Conservation (phyloP, 225 moss, liverwort and hornwort genomes). For the Marchantia polymorpha region DNA sequence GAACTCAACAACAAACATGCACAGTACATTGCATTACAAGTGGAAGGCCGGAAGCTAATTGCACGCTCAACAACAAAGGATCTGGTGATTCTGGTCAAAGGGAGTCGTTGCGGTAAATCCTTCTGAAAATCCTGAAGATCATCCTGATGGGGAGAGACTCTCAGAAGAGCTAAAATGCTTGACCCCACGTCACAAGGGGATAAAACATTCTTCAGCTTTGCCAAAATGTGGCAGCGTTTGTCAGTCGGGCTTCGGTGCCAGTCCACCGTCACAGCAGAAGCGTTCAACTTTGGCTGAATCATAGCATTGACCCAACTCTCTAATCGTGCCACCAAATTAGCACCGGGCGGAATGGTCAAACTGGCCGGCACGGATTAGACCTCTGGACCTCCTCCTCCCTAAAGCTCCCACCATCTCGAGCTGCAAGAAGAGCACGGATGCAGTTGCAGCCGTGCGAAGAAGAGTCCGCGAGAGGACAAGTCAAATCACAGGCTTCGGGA, state of each 20-base stretch:
- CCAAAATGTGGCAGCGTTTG: neutral
- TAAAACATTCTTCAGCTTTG: slow-evolving; percentile 1
- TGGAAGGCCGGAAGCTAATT: neutral
- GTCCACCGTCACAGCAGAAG: neutral
- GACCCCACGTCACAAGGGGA: neutral
- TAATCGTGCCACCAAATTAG: no score
- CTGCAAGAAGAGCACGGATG: neutral
- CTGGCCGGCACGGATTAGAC: neutral
- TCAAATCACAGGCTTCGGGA: neutral
- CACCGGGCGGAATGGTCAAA: neutral
- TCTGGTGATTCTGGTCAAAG: neutral
- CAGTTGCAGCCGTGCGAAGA: neutral
- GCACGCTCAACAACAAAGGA: neutral
- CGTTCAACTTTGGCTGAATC: neutral
- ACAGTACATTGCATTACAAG: neutral
- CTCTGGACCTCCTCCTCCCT: neutral
- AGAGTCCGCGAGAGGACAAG: neutral
- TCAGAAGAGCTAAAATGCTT: neutral
- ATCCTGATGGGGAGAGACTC: no score
- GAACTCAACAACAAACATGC: neutral
- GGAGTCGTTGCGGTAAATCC: neutral
- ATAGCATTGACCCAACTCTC: neutral
- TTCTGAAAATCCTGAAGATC: no score
- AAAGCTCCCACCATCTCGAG: neutral
- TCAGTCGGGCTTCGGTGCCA: neutral